Evolutionary conservation across 345 rosid species (phyloP), one percentile per base, ranked within the genome.

Genomic region (Dipteronia sinensis): DNA sequence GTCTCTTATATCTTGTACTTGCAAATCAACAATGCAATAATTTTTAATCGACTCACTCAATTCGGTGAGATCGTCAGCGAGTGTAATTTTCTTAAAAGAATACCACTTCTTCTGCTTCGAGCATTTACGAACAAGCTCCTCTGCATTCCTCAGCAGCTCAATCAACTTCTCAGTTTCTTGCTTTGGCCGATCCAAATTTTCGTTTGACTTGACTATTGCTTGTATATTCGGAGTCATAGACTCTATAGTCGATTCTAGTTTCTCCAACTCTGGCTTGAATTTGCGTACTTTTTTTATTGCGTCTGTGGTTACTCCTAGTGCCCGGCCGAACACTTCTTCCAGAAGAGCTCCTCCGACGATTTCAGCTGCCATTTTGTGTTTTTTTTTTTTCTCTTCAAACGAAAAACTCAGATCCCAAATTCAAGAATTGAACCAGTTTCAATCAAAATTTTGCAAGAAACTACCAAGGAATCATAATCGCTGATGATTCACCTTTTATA

Each of bases 261-360:
- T 76, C 51, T 65, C 5, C 51, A 65, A 78, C 19, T 40, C 51
- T 31, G 73, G 31, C 66, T 70, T 77, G 80, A 74, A 88, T 56
- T 5, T 16, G 34, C 6, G n/a, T 19, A 70, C 23, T 47, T 67
- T 65, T 11, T 71, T 20, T 9, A 6, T 61, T 40, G 65, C 84
- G 5, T 22, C 42, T 19, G 76, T 1, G 44, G 83, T 42, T 10
- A 27, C 1, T 25, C 10, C 62, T 31, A 88, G 7, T 7, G 17
- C 56, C 58, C 75, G 85, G 0, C 79, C 78, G 13, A 87, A 22
- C 31, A 17, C 1, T 20, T 82, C 85, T 58, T 77, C 90, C 0
- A 34, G n/a, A 27, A 74, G 40, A 27, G 80, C 73, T 67, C n/a
- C n/a, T n/a, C n/a, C n/a, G n/a, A n/a, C n/a, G n/a, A n/a, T n/a